Evolutionary conservation across 345 rosid genomes (phyloP), one percentile per base, ranked within the genome.

Genomic region (Syzygium aqueum): DNA sequence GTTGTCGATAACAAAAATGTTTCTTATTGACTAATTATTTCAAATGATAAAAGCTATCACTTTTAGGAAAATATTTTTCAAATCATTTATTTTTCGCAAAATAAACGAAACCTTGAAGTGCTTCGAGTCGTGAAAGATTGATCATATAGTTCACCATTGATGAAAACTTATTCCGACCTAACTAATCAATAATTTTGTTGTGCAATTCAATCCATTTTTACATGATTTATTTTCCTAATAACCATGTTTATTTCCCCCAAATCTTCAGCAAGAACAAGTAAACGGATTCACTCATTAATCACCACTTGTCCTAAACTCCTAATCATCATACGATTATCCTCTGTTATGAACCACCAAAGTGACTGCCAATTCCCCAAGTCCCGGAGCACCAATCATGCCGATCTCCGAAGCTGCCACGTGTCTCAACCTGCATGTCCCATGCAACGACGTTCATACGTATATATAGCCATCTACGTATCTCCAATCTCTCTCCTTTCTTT

Each of bases 61-160:
- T 73, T 33, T 37, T 17, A 56, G 11, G 5, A 56, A 73, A 9
- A 5, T 19, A 10, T 40, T 19, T 37, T 73, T 1, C 7, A 2
- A 33, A 73, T 37, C 0, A 37, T 37, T 33, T 6, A 0, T 30
- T 30, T 30, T 2, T 16, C 10, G 0, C 0, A 7, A 33, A 73
- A 33, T 0, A 17, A 0, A 33, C 1, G 0, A 0, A 33, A 3
- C 14, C 13, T 33, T 0, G 10, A 37, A 37, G 8, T 37, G 82
- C 2, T 19, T 73, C 49, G 19, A 37, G 27, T 21, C 1, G 8
- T 73, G 82, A 73, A 37, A 73, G 15, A 19, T 37, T 6, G 21
- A 6, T 73, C 0, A 5, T 37, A 73, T 73, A 37, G 37, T 73
- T 37, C 80, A 19, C 21, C 3, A 0, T 19, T 73, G 21, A 17